Conservation (phyloP, 1,284 basidiomycete genomes). For the Termitomyces sp. region DNA sequence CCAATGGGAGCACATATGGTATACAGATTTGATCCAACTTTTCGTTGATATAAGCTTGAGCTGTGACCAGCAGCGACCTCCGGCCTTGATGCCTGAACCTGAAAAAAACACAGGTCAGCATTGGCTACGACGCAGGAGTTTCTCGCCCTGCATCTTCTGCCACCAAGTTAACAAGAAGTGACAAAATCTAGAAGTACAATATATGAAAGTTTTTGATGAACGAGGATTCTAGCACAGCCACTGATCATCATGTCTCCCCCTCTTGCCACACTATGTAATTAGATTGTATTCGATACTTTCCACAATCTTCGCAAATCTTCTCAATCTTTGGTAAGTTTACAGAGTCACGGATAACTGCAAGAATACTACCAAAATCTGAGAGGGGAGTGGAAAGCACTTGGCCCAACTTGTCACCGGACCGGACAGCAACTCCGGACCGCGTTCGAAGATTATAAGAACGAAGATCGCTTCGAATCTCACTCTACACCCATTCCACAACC, state of each 20-base stretch:
- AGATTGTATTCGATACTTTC: background rate
- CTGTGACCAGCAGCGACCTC: background rate
- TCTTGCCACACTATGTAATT: background rate
- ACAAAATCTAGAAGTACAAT: no score
- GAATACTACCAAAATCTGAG: no score
- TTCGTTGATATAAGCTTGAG: background rate
- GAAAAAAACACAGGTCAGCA: background rate
- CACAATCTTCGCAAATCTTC: background rate
- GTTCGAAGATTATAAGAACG: slow-evolving; percentile 9
- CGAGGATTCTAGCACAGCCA: background rate
- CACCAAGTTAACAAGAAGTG: no score
- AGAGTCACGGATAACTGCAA: no score
- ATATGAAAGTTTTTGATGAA: no score
- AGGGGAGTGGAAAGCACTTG: no score
- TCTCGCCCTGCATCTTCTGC: background rate
- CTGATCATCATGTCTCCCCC: background rate
- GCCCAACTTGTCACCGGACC: background rate
- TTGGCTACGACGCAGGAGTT: background rate
- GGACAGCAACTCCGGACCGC: slow-evolving; percentile 14
- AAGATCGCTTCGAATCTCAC: background rate
- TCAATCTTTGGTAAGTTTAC: no score
- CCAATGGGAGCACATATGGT: slow-evolving; percentile 7
- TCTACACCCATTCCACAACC: slow-evolving; percentile 1
- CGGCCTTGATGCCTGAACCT: background rate
- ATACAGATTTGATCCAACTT: background rate